phyloP scores from a whole-genome alignment of 768 basidiomycete genomes.

The Mycena belliarum region DNA sequence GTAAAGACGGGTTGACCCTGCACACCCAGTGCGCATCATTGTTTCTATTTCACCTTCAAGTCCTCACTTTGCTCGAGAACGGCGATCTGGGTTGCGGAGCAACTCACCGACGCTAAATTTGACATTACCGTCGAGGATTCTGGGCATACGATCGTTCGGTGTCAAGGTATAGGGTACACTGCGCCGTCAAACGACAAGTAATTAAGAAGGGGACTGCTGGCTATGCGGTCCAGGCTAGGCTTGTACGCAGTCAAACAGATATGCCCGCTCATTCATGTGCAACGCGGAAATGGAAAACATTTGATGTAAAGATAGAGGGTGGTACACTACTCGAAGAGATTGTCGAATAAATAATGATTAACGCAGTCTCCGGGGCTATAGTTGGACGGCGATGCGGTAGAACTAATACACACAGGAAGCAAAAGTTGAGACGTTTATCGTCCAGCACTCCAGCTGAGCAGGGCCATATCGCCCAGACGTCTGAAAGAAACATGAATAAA shows the following conservation, averaged over 20 bases:
- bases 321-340: too few relatives aligned
- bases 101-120: slow-evolving; percentile 69
- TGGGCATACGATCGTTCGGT: slow-evolving; percentile 50
- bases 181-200: too few relatives aligned
- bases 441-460: slow-evolving; percentile 82
- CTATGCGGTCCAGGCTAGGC: too few relatives aligned
- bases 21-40: slow-evolving; percentile 59
- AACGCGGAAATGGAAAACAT: too few relatives aligned
- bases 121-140: slow-evolving; percentile 44
- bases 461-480: slow-evolving; percentile 83
- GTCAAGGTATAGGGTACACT: slow-evolving; percentile 65
- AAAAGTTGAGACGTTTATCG: background rate
- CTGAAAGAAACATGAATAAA: slow-evolving; percentile 42
- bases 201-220: too few relatives aligned
- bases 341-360: slow-evolving; percentile 21
- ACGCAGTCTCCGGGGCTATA: slow-evolving; percentile 7
- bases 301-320: too few relatives aligned
- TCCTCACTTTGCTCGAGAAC: slow-evolving; percentile 37
- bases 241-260: too few relatives aligned
- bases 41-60: background rate
- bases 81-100: slow-evolving; percentile 73
- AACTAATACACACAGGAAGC: slow-evolving; percentile 20
- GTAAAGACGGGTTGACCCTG: slow-evolving; percentile 57
- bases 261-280: too few relatives aligned
- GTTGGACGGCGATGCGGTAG: slow-evolving; percentile 5